A percentile compares a stretch with the other conserved stretches of the same genome.
Evolutionary conservation across 331 rosid genomes (phyloP).

Genomic region (Malus hybrid): DNA sequence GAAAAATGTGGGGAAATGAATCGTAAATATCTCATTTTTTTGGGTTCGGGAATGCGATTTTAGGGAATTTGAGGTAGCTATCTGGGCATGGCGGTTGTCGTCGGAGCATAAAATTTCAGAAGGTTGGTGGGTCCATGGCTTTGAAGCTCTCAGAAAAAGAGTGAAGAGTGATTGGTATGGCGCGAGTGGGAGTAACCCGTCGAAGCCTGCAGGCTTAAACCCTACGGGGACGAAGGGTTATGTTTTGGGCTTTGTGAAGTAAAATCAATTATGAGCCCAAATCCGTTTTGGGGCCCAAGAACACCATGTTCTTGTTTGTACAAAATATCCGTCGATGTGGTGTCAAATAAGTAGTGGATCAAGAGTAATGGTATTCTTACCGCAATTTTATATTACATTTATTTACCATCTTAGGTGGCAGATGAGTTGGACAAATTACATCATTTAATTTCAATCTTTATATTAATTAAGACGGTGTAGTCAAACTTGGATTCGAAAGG

Average conservation of each 20-base stretch:
- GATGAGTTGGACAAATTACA: too few relatives aligned
- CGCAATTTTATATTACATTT: too few relatives aligned
- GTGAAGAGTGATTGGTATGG: not conserved
- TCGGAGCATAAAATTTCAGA: not conserved
- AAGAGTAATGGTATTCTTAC: too few relatives aligned
- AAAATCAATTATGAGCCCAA: not conserved
- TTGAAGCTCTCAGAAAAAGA: not conserved
- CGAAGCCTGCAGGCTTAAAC: conserved; percentile 20
- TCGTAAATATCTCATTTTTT: conserved; percentile 39
- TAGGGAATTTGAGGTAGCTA: not conserved
- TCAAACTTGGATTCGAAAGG: too few relatives aligned
- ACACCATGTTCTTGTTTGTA: not conserved
- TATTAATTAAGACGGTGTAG: too few relatives aligned
- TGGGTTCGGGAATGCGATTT: not conserved
- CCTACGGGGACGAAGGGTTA: conserved; percentile 18
- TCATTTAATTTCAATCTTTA: too few relatives aligned
- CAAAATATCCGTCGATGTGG: too few relatives aligned
- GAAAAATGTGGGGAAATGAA: conserved; percentile 24
- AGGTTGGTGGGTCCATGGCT: conserved; percentile 20
- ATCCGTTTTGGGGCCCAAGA: not conserved
- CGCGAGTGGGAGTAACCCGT: not conserved
- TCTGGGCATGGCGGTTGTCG: conserved; percentile 2
- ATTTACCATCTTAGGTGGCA: too few relatives aligned
- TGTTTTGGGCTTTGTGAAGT: too few relatives aligned
- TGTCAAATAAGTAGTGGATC: too few relatives aligned